phyloP scores from a whole-genome alignment of 176 grass and related monocot genomes.

The Eremochloa ophiuroides region DNA sequence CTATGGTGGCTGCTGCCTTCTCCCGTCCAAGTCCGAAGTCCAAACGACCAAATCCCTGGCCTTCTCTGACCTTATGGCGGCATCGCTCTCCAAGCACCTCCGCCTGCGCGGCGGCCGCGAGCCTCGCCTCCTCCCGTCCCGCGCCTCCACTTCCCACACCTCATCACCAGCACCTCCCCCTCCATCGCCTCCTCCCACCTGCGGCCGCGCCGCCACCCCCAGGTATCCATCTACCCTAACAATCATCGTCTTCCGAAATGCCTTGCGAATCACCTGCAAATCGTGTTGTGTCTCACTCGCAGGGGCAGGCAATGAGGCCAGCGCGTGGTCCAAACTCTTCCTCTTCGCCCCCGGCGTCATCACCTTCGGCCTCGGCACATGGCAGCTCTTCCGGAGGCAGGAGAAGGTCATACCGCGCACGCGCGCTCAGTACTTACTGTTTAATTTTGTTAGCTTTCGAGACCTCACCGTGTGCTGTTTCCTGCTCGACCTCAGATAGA shows the following conservation, averaged over 20 bases:
- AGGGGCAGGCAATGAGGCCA: conserved; percentile 62
- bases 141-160: conserved; percentile 30
- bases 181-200: not conserved
- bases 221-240: conserved; percentile 35
- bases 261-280: not conserved
- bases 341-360: conserved; percentile 93
- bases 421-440: not conserved
- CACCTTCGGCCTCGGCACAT: conserved; percentile 93
- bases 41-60: not conserved
- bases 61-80: conserved; percentile 46
- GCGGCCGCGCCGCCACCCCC: conserved; percentile 29
- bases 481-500: conserved; percentile 55
- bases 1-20: not conserved
- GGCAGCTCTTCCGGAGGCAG: conserved; percentile 91
- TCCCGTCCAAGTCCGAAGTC: not conserved
- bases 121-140: conserved; percentile 19
- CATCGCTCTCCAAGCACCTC: conserved; percentile 53
- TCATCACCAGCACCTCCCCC: conserved; percentile 10
- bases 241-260: conserved; percentile 25
- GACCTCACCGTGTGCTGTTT: conserved; percentile 16
- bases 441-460: not conserved
- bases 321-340: conserved; percentile 70
- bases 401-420: conserved; percentile 58
- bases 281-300: conserved; percentile 9
- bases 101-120: conserved; percentile 23